Evolutionary conservation across 257 asterid genomes (phyloP), one percentile per base, ranked within the genome.

Genomic region (Penstemon davidsonii): DNA sequence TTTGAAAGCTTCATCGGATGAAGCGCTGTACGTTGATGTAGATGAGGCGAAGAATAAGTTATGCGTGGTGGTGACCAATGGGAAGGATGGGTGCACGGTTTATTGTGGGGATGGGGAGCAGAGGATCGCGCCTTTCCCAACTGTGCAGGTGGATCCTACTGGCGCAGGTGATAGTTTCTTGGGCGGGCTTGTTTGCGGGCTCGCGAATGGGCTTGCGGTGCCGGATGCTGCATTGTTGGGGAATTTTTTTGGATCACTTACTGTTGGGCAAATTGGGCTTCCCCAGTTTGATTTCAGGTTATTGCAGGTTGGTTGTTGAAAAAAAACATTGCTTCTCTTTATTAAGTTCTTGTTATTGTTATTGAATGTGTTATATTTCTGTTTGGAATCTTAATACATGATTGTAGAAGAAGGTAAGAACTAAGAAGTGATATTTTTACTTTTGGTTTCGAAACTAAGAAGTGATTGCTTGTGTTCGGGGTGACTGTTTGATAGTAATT

Each of bases 91-190:
- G 72, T 93, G 96, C 68, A 87, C 82, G 59, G 78, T 90, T 36
- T 79, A 87, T 70, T 61, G 78, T 70, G 55, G 79, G 80, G 80
- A 84, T 25, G 81, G 61, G 69, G 95, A 84, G 83, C 85, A 81
- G 84, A 77, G 73, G 76, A 72, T 93, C 51, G 83, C 83, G 10
- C 96, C 99, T 5, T 93, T 93, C 61, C 82, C 85, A 3, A 74
- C 95, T 0, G 74, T 84, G 62, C 96, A 93, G 85, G 87, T 90
- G 74, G 99, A 93, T 76, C 97, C 97, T 5, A 93, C 99, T 0
- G 99, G 99, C 2, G 97, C 99, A 9, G 97, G 99, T 45, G 99
- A 93, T 78, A 88, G 99, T 67, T 93, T 90, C 37, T 82, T 93
- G 36, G 99, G 96, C 4, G 99, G 99, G 9, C 81, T 93, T 58